A percentile compares a stretch with the other conserved stretches of the same genome.
These are phyloP conservation scores for Pyrenophora seminiperda DNA, from an alignment of 2,329 filamentous ascomycete species.

Conservation along the genomic window DNA sequence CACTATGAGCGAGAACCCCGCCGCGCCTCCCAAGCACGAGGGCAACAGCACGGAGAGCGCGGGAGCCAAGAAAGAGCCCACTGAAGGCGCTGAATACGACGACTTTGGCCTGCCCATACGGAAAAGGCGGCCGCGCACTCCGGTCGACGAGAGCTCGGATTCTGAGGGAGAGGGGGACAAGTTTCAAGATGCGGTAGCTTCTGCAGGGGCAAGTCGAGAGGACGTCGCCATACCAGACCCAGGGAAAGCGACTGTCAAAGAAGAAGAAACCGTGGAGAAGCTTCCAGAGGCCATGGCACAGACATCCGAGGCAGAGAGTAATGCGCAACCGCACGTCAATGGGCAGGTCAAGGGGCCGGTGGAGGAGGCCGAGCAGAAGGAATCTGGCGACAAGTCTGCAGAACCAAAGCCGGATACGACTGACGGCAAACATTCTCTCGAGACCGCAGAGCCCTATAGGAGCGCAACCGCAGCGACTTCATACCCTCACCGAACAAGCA, in stretches of 20 bases:
- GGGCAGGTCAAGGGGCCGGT: conserved; percentile 18
- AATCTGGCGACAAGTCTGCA: conserved; percentile 9
- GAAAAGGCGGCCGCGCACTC: conserved; percentile 48
- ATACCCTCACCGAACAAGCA: conserved; percentile 21
- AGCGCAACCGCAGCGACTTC: conserved; percentile 12
- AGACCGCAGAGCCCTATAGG: conserved; percentile 13
- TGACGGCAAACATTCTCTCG: neutral
- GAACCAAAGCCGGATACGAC: conserved; percentile 7
- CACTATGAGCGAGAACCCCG: conserved; percentile 37
- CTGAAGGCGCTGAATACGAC: conserved; percentile 59
- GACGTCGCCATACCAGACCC: conserved; percentile 31
- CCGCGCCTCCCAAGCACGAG: conserved; percentile 36
- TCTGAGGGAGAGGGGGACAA: conserved; percentile 34
- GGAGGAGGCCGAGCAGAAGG: conserved; percentile 14
- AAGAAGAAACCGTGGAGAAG: conserved; percentile 9
- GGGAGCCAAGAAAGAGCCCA: conserved; percentile 14
- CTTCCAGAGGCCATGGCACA: conserved; percentile 8
- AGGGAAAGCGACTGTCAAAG: conserved; percentile 20
- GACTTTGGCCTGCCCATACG: conserved; percentile 73
- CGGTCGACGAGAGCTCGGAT: conserved; percentile 35
- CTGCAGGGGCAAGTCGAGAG: conserved; percentile 31
- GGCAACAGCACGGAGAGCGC: conserved; percentile 22
- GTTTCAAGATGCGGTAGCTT: conserved; percentile 37
- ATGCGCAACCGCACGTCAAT: conserved; percentile 20
- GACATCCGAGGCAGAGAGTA: conserved; percentile 13